Base-by-base conservation (phyloP, 164 flowering plant genomes). In the Chimonanthus praecox region DNA sequence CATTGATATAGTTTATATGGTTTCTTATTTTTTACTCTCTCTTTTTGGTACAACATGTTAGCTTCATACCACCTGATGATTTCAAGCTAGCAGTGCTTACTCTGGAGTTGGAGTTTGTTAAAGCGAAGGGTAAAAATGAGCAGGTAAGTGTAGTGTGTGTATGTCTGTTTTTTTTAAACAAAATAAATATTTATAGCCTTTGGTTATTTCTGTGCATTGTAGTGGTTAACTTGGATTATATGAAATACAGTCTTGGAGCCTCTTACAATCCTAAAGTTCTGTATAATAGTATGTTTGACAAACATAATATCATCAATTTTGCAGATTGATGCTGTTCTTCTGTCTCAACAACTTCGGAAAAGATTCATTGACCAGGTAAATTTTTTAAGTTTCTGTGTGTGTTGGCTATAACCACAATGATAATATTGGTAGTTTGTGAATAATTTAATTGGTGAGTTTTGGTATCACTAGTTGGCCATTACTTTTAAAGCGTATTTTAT, bases 61-160 rank as follows among this genome's bases (percentile, higher is more conserved):
- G 93, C 77, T 89, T 87, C 74, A 63, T 80, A 44, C 91, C 89
- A 20, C 90, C 94, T 63, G 84, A 85, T 43, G 60, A 85, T 76
- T 89, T 85, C 73, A 75, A 83, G 75, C 79, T 88, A 74, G 90
- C 91, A 2, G 50, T 88, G 86, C 88, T 89, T 65, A 87, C 85
- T 6, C 79, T 89, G 64, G 94, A 89, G n/a, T 73, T 89, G 85
- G 94, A 88, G 75, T 89, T 87, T 83, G 84, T 88, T 44, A 87
- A 83, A 72, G 85, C 77, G 6, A 83, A 77, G 90, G 87, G 78
- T 21, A 86, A 76, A 82, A 85, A 73, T 67, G 92, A 89, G 70
- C 83, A 86, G 82, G 90, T 84, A 65, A 54, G 60, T 54, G 11
- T n/a, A 54, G 33, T 33, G 33, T 33, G 33, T 33, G 33, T 33